Evolutionary conservation across 192 early-diverging fungal species (phyloP).

Genomic region (Gonapodya sp.): DNA sequence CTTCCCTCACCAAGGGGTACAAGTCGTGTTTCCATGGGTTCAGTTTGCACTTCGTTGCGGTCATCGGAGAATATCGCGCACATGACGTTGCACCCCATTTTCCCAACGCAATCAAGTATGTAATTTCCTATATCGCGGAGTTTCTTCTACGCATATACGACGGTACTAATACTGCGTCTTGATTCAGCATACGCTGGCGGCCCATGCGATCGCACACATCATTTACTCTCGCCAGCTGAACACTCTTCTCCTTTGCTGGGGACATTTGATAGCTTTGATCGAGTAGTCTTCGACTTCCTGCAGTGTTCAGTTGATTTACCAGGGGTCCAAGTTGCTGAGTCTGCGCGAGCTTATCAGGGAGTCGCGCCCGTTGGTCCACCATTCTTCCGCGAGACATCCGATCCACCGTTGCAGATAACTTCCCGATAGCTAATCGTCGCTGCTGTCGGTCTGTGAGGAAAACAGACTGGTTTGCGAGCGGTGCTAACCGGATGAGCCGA

Average conservation of each 20-base stretch:
- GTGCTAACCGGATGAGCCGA: not conserved
- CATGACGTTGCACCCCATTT: no score
- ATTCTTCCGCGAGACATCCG: not conserved
- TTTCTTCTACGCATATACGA: not conserved
- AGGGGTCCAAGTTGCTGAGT: not conserved
- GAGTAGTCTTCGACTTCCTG: not conserved
- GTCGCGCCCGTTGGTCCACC: not conserved
- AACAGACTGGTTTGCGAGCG: not conserved
- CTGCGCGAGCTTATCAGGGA: not conserved
- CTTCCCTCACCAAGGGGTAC: no score
- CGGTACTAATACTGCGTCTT: not conserved
- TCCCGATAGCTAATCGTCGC: not conserved
- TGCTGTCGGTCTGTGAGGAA: slow-evolving; percentile 7
- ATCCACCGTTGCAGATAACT: not conserved
- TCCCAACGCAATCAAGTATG: no score
- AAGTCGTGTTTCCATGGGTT: no score
- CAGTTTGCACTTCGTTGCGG: no score
- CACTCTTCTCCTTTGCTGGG: not conserved
- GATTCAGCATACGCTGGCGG: not conserved
- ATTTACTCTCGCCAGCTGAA: not conserved
- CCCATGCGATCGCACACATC: not conserved
- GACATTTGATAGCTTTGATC: not conserved
- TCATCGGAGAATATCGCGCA: no score
- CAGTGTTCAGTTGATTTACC: not conserved
- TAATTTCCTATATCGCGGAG: not conserved